Evolutionary conservation across 2,329 filamentous ascomycete genomes (phyloP).

Genomic region (Trichophyton verrucosum): DNA sequence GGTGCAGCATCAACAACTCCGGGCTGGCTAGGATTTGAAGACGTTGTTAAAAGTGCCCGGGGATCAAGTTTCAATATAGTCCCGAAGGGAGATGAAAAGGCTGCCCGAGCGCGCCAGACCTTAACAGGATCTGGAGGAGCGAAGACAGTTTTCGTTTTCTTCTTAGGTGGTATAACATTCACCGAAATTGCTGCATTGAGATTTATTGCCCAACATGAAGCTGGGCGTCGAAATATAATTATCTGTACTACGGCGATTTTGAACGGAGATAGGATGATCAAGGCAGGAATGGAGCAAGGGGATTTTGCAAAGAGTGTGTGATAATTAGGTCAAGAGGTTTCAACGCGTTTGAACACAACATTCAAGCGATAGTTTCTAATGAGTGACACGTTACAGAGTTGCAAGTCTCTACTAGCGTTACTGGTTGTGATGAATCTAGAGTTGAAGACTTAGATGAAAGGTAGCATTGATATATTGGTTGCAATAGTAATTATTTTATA

Average conservation of each 20-base stretch:
- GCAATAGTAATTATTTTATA: background rate
- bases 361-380: background rate
- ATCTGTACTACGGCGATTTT: constrained; percentile 89
- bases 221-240: constrained; percentile 68
- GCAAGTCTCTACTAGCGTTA: background rate
- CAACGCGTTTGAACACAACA: background rate
- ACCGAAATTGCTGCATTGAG: constrained; percentile 89
- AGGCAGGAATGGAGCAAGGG: constrained; percentile 63
- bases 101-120: constrained; percentile 71
- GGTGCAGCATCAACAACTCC: constrained; percentile 51
- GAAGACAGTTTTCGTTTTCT: constrained; percentile 92
- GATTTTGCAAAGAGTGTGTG: constrained; percentile 33
- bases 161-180: constrained; percentile 91
- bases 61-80: constrained; percentile 84
- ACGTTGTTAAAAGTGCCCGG: constrained; percentile 72
- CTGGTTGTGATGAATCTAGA: background rate
- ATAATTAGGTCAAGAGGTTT: background rate
- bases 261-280: constrained; percentile 80
- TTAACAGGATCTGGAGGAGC: constrained; percentile 61
- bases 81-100: constrained; percentile 87
- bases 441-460: background rate
- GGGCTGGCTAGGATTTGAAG: constrained; percentile 89
- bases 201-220: constrained; percentile 76
- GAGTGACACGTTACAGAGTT: too few relatives aligned
- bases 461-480: background rate